phyloP scores from a whole-genome alignment of 2,329 filamentous ascomycete genomes.

The Akanthomyces lecanii region DNA sequence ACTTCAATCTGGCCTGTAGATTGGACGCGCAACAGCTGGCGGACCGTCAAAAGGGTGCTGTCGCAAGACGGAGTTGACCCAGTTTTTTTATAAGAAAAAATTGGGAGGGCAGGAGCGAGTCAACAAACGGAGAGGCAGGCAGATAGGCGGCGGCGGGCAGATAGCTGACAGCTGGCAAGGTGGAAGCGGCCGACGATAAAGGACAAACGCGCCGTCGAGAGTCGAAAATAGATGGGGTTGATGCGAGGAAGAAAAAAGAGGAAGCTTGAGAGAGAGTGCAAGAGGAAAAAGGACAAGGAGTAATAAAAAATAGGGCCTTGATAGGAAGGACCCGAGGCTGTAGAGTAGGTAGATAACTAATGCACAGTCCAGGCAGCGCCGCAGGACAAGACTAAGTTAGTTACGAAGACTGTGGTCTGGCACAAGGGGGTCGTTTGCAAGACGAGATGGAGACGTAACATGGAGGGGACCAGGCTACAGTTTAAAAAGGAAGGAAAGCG shows the following conservation, averaged over 20 bases:
- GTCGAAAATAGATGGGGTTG: neutral
- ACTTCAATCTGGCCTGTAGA: neutral
- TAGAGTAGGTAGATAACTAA: neutral
- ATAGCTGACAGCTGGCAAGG: neutral
- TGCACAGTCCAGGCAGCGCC: slow-evolving; percentile 9
- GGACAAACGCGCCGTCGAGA: neutral
- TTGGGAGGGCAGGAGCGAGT: neutral
- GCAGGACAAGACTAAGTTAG: neutral
- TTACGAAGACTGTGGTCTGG: no score
- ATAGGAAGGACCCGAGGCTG: slow-evolving; percentile 3
- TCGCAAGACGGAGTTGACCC: neutral
- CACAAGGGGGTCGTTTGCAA: no score
- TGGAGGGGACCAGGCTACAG: neutral
- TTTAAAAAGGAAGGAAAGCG: neutral
- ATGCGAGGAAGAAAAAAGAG: neutral
- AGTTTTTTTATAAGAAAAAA: neutral
- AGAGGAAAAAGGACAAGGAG: slow-evolving; percentile 4
- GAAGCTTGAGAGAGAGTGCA: neutral
- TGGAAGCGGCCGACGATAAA: neutral
- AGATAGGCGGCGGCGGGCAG: neutral
- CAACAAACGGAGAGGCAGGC: slow-evolving; percentile 9
- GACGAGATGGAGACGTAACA: neutral
- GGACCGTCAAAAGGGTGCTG: neutral
- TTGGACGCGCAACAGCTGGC: neutral
- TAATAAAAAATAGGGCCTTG: slow-evolving; percentile 1